Percentiles rank a stretch among this genome's conserved stretches.
Conservation (phyloP, 352 stramenopile species). For the Phytophthora litchii region DNA sequence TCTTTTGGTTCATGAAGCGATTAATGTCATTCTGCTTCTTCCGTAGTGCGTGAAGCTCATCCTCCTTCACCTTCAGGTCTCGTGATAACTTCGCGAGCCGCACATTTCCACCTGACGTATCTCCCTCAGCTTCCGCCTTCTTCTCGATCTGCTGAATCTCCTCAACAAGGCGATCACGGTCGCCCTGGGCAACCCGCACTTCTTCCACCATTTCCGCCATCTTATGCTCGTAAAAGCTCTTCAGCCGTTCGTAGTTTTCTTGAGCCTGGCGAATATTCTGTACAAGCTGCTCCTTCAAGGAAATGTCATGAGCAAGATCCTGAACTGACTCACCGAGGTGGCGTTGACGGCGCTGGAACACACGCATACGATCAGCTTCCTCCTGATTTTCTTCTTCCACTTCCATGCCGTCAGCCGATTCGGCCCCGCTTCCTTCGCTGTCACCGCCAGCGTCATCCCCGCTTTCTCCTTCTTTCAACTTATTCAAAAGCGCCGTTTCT, state of each 20-base stretch:
- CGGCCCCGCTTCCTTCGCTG: slow-evolving; percentile 48
- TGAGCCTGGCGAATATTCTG: slow-evolving; percentile 79
- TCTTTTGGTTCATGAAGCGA: slow-evolving; percentile 81
- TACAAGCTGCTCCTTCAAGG: slow-evolving; percentile 85
- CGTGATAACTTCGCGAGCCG: slow-evolving; percentile 69
- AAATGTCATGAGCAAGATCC: slow-evolving; percentile 84
- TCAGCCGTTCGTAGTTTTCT: slow-evolving; percentile 86
- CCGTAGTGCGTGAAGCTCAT: slow-evolving; percentile 66
- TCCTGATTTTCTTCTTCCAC: slow-evolving; percentile 55
- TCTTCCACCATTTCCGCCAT: slow-evolving; percentile 85
- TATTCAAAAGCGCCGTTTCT: slow-evolving; percentile 78
- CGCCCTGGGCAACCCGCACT: slow-evolving; percentile 60
- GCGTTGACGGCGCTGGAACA: slow-evolving; percentile 82
- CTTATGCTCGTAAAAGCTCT: slow-evolving; percentile 85
- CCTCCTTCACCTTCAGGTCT: slow-evolving; percentile 84
- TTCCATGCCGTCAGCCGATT: slow-evolving; percentile 47
- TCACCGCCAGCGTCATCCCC: slow-evolving; percentile 43
- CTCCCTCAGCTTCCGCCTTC: slow-evolving; percentile 65
- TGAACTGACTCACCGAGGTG: slow-evolving; percentile 83
- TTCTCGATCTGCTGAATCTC: slow-evolving; percentile 77
- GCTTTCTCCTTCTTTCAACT: slow-evolving; percentile 61
- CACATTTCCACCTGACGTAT: slow-evolving; percentile 53
- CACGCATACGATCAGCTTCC: slow-evolving; percentile 78
- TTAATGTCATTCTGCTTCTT: slow-evolving; percentile 89
- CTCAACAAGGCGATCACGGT: slow-evolving; percentile 75